phyloP scores from a whole-genome alignment of 257 asterid genomes.

The Scutellaria galericulata region DNA sequence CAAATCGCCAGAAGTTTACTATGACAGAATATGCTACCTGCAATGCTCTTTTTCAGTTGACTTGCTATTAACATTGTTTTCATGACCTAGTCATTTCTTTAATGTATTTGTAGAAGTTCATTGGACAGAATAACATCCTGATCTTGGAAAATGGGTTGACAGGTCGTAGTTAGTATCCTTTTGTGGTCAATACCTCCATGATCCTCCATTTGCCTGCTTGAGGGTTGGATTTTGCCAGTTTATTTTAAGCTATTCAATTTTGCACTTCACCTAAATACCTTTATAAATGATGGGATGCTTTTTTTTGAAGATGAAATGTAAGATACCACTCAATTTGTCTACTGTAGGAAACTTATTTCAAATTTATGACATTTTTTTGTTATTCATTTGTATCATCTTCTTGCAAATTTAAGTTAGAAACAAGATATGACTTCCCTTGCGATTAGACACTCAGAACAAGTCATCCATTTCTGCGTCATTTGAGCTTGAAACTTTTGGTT shows the following conservation, averaged over 20 bases:
- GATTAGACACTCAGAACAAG: constrained; percentile 5
- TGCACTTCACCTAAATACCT: background rate
- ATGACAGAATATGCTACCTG: background rate
- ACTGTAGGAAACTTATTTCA: background rate
- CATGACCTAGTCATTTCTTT: constrained; percentile 5
- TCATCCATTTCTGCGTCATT: background rate
- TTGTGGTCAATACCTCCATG: background rate
- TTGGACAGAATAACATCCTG: background rate
- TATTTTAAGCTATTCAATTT: background rate
- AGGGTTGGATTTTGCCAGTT: background rate
- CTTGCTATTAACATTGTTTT: background rate
- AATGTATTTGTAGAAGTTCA: background rate
- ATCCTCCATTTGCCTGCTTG: background rate
- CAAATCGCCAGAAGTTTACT: background rate
- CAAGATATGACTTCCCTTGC: constrained; percentile 4
- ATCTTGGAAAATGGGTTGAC: too few species aligned
- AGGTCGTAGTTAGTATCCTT: background rate
- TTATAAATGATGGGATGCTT: background rate
- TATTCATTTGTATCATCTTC: background rate
- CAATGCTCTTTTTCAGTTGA: background rate
- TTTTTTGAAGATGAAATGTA: background rate
- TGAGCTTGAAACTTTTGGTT: background rate
- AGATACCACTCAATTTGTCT: background rate
- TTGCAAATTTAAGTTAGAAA: background rate
- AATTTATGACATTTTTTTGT: background rate